phyloP scores from a whole-genome alignment of 1,284 basidiomycete genomes.

The Malassezia nana region DNA sequence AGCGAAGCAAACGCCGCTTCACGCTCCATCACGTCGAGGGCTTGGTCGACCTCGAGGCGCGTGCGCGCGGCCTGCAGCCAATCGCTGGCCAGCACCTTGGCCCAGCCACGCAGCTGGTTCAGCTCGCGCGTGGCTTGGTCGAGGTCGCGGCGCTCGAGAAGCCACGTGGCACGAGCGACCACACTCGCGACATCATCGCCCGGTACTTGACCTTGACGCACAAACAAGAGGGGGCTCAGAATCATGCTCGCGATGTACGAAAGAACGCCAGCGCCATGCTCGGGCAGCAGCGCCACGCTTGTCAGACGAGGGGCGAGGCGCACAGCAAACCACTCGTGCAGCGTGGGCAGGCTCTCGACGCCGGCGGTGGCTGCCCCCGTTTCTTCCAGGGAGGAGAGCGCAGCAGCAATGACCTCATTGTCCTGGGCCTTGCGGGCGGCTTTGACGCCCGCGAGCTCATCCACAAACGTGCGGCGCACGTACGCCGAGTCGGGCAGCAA shows the following conservation, averaged over 20 bases:
- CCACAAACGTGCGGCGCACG: constrained; percentile 68
- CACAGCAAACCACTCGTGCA: constrained; percentile 77
- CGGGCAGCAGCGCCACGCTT: constrained; percentile 79
- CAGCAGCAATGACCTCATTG: constrained; percentile 51
- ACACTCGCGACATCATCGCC: constrained; percentile 78
- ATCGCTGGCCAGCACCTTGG: constrained; percentile 70
- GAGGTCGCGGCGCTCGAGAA: constrained; percentile 81
- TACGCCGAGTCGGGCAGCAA: constrained; percentile 44
- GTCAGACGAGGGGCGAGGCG: constrained; percentile 75
- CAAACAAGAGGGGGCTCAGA: constrained; percentile 68
- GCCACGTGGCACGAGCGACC: constrained; percentile 77
- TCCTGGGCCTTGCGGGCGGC: constrained; percentile 54
- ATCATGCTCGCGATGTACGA: constrained; percentile 73
- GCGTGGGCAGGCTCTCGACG: constrained; percentile 77
- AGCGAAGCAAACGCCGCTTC: constrained; percentile 61
- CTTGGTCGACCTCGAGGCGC: constrained; percentile 83
- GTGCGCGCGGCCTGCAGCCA: constrained; percentile 84
- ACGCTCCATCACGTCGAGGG: constrained; percentile 75
- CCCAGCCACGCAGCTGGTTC: constrained; percentile 71
- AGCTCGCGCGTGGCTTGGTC: constrained; percentile 82
- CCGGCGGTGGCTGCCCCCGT: constrained; percentile 67
- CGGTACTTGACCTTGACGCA: constrained; percentile 59
- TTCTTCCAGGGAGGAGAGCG: constrained; percentile 52
- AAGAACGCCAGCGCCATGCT: constrained; percentile 65
- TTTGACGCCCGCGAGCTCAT: constrained; percentile 73